Base-by-base conservation (phyloP, 2,329 filamentous ascomycete species). In the Fusarium sp. region DNA sequence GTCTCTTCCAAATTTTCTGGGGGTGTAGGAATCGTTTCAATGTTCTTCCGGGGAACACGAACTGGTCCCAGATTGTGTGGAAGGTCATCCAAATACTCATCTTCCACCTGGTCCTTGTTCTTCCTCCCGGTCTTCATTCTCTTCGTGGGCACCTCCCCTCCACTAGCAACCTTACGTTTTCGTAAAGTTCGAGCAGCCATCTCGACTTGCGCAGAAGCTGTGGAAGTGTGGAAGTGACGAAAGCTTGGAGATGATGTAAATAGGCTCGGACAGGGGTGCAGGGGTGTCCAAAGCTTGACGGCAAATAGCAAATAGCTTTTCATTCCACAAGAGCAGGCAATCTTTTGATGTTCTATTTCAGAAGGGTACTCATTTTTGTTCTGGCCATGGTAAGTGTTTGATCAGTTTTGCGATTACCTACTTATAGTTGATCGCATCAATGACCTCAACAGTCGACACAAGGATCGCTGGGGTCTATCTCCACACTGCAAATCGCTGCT, bases 401-500 rank as follows among this genome's bases (percentile, higher is more conserved):
- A 20, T 56, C 24, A 28, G 32, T 41, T 45, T 52, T 48, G 32
- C 14, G 15, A 54, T 41, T 59, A n/a, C 32, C 28, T 55, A 68
- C 32, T 55, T 55, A 68, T 61, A 42, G 42, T 42, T 63, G 42
- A 55, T 65, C 44, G 20, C 28, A 38, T 75, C 73, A 70, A 75
- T 75, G 73, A 75, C 73, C 73, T 70, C 72, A 73, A 70, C 55
- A 75, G 61, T 75, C 56, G 47, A 60, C 51, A 38, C 69, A 56
- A 62, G 44, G 72, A 75, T 75, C 72, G 72, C 72, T 60, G 48
- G 48, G 55, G 36, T 24, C 51, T 41, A 32, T 32, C 62, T 60
- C 66, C 45, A 55, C 48, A 45, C 30, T 32, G n/a, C 34, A 52
- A 36, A 41, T 56, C 47, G 42, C 44, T 30, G 13, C 24, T 32